Evolutionary conservation across 208 protist genomes (phyloP), one percentile per base, ranked within the genome.

Genomic region (Crithidia bombi): DNA sequence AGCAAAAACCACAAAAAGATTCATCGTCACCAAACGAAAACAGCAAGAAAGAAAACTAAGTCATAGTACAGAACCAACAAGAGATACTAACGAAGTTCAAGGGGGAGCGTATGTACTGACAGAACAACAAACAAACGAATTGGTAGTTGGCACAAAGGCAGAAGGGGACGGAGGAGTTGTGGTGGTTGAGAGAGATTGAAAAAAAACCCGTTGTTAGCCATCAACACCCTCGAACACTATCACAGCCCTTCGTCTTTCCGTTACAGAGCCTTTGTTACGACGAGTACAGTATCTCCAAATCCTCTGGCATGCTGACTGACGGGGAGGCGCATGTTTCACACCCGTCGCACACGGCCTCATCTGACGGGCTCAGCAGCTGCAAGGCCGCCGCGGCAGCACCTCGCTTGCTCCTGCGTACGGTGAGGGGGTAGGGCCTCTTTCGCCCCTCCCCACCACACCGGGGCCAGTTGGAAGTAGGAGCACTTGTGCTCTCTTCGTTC

Each of bases 21-120:
- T n/a, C n/a, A n/a, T n/a, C n/a, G n/a, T n/a, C n/a, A n/a, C n/a
- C n/a, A n/a, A n/a, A n/a, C n/a, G n/a, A n/a, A n/a, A n/a, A n/a
- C n/a, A 23, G 21, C 44, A 57, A 38, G 51, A 57, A 25, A 38
- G 51, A 5, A 57, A 57, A 57, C 11, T 54, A n/a, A 57, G 9
- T 9, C 0, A 25, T n/a, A 38, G 19, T 38, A 32, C 30, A 57
- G 23, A 38, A 57, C 9, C 12, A 38, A 57, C 30, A 6, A 57
- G 51, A 25, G n/a, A 54, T 21, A 54, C 11, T 12, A n/a, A n/a
- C n/a, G n/a, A n/a, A n/a, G n/a, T n/a, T n/a, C n/a, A n/a, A n/a
- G n/a, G n/a, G n/a, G n/a, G n/a, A n/a, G n/a, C n/a, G n/a, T n/a
- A n/a, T n/a, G n/a, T n/a, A n/a, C n/a, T n/a, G n/a, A n/a, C n/a